Evolutionary conservation across 805 yeast species (phyloP), one percentile per base, ranked within the genome.

Genomic region (Teunomyces stri): DNA sequence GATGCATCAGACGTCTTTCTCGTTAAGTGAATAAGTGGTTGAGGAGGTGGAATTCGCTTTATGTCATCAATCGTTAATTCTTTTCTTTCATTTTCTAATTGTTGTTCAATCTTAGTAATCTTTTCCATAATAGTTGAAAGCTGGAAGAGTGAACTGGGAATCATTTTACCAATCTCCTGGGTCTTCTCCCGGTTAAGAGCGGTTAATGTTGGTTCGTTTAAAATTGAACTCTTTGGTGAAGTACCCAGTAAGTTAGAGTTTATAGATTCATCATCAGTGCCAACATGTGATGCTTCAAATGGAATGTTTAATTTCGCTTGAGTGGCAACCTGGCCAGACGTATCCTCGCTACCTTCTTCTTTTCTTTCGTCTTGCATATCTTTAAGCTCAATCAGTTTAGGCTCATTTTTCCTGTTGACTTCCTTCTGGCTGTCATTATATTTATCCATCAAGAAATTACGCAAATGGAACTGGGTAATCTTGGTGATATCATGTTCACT

Each of bases 401-500:
- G 36, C 15, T 7, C 27, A 11, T 13, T 15, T 16, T 13, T 20
- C 11, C 27, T 16, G 3, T n/a, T 6, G 2, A 51, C 27, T 55
- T 63, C 59, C 29, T 37, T 37, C 25, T 37, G 40, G 15, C 16
- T 21, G 11, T 54, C 47, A 38, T 51, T 61, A 35, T 72, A 65
- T 47, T 74, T 76, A 46, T 83, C 90, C 57, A 80, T 66, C 54
- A 92, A 83, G 42, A 91, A 74, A 54, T 84, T 86, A 50, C 84
- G 81, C 57, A 92, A 70, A 60, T 92, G 98, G 56, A 85, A 84
- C 3, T 96, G 87, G 1, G 99, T 91, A 38, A 94, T 87, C 52
- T 89, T 76, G 4, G 96, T 84, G 54, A 94, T 87, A 74, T 94
- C 99, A 58, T 85, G 88, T 63, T 94, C 98, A 6, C 96, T 82